Percentiles rank a stretch among this genome's conserved stretches.
phyloP scores from a whole-genome alignment of 495 filamentous ascomycete species.

The Neurospora sp. region DNA sequence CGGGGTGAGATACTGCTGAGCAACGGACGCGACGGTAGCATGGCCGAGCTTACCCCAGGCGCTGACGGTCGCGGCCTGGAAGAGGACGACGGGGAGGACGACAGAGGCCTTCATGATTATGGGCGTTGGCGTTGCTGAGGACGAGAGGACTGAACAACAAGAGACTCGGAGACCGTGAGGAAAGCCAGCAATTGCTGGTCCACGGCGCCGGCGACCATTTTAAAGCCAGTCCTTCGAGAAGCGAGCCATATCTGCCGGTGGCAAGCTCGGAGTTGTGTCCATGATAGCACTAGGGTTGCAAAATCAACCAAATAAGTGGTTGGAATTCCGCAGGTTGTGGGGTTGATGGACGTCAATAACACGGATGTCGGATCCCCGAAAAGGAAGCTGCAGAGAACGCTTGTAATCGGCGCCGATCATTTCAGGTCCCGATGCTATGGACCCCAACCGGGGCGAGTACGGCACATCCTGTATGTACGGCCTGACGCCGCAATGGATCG shows the following conservation, averaged over 20 bases:
- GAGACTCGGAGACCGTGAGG: not conserved
- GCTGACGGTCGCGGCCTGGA: not conserved
- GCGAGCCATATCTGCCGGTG: not conserved
- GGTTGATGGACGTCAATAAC: not conserved
- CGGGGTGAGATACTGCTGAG: slow-evolving; percentile 39
- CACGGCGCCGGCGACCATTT: not conserved
- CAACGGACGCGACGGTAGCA: slow-evolving; percentile 46
- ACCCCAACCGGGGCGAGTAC: not conserved
- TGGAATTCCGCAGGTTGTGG: not conserved
- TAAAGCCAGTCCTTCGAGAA: not conserved
- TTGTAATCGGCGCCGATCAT: not conserved
- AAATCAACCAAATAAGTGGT: not conserved
- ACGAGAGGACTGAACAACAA: not conserved
- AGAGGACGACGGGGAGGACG: not conserved
- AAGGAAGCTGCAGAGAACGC: not conserved
- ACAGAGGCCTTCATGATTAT: not conserved
- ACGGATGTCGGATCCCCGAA: not conserved
- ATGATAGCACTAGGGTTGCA: not conserved
- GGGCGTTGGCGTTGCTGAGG: not conserved
- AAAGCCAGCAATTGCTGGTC: not conserved
- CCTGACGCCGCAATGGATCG: not conserved
- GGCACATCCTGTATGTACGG: not conserved
- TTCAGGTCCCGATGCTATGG: not conserved
- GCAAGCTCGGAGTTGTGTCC: not conserved
- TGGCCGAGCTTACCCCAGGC: slow-evolving; percentile 53